Evolutionary conservation across 179 eudicot species (phyloP).

Genomic region (Pouteria campechiana): DNA sequence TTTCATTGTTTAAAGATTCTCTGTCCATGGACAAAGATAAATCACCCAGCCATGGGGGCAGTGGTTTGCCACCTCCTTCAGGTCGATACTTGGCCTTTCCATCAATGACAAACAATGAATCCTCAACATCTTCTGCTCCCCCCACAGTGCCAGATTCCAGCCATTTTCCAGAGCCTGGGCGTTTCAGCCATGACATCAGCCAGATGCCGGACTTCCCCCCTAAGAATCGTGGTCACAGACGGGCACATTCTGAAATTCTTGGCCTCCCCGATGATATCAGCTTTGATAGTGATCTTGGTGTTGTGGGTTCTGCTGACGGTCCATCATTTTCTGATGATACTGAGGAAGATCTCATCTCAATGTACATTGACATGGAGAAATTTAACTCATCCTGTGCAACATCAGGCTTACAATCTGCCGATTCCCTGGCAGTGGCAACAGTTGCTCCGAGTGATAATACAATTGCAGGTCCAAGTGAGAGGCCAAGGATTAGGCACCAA

Average conservation of each 20-base stretch:
- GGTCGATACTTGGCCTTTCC: constrained; percentile 25
- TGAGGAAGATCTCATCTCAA: constrained; percentile 73
- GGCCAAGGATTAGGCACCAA: constrained; percentile 70
- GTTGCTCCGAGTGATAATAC: constrained; percentile 13
- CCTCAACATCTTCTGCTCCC: constrained; percentile 13
- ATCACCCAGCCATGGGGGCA: constrained; percentile 26
- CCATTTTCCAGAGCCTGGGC: constrained; percentile 26
- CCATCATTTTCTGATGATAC: constrained; percentile 84
- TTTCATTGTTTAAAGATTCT: too few species aligned
- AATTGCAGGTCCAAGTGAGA: constrained; percentile 21
- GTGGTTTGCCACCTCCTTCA: constrained; percentile 25
- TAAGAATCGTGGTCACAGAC: constrained; percentile 58
- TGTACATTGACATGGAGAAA: constrained; percentile 95
- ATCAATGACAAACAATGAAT: constrained; percentile 17
- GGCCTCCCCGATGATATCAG: constrained; percentile 88
- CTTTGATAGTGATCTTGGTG: constrained; percentile 93
- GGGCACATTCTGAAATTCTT: constrained; percentile 89
- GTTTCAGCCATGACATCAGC: constrained; percentile 72
- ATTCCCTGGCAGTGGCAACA: constrained; percentile 7
- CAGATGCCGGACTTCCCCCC: constrained; percentile 88
- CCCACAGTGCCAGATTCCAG: constrained; percentile 24
- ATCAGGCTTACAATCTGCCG: constrained; percentile 34
- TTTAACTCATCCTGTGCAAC: constrained; percentile 62
- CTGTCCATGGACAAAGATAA: constrained; percentile 41
- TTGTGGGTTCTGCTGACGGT: constrained; percentile 65